phyloP scores from a whole-genome alignment of 345 rosid genomes.

The Capsella bursapastoris region DNA sequence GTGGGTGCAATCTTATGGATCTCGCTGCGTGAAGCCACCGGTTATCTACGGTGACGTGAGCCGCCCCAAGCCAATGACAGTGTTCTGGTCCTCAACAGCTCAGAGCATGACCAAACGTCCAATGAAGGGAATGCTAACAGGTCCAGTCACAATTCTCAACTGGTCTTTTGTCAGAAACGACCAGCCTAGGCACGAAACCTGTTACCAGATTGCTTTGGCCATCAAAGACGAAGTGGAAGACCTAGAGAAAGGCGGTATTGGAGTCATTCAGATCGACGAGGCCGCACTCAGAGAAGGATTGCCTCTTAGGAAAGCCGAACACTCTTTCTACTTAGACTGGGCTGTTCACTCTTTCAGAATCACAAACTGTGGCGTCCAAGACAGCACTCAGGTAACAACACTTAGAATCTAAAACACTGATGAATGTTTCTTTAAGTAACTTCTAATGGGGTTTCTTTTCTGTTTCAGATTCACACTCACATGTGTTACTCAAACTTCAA shows the following conservation, averaged over 20 bases:
- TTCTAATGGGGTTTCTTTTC: not conserved
- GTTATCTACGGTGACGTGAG: constrained; percentile 97
- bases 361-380: constrained; percentile 86
- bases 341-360: constrained; percentile 99
- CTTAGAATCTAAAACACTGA: not conserved
- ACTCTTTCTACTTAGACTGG: constrained; percentile 97
- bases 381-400: constrained; percentile 80
- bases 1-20: constrained; percentile 98
- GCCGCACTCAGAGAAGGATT: constrained; percentile 98
- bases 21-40: constrained; percentile 99
- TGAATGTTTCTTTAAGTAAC: not conserved
- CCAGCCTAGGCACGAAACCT: constrained; percentile 93
- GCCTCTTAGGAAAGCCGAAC: constrained; percentile 97
- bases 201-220: constrained; percentile 98
- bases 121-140: constrained; percentile 99
- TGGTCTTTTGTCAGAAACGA: constrained; percentile 98
- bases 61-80: constrained; percentile 98
- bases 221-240: constrained; percentile 98
- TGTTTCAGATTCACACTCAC: constrained; percentile 87
- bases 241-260: constrained; percentile 89
- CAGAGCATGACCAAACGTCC: constrained; percentile 97
- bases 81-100: constrained; percentile 93
- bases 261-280: constrained; percentile 95
- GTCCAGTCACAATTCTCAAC: constrained; percentile 97
- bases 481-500: constrained; percentile 99